These are phyloP conservation scores for Lentinula sp. DNA, from an alignment of 768 basidiomycete species.

Conservation along the genomic window DNA sequence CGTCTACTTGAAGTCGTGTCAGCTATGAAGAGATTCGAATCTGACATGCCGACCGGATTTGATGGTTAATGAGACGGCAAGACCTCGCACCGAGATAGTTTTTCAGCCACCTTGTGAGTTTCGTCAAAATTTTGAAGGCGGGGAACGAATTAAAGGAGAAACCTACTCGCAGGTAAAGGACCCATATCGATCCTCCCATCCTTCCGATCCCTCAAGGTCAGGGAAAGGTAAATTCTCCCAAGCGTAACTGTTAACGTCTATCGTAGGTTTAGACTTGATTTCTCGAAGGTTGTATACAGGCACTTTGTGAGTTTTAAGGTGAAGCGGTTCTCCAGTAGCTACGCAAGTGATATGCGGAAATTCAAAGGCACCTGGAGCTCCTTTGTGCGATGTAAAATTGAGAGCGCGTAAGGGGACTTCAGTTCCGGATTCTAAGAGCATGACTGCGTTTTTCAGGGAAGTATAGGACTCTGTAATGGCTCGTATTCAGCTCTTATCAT, in stretches of 20 bases:
- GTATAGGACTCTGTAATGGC: background rate
- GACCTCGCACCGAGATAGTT: background rate
- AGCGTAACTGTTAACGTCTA: slow-evolving; percentile 3
- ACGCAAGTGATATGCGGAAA: slow-evolving; percentile 6
- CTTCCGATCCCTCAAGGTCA: slow-evolving; percentile 1
- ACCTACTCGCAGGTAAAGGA: slow-evolving; percentile 4
- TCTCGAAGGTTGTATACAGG: slow-evolving; percentile 2
- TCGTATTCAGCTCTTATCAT: background rate
- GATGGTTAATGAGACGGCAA: background rate
- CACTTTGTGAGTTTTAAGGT: slow-evolving; percentile 2
- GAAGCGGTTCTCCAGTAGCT: background rate
- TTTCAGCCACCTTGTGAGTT: slow-evolving; percentile 5
- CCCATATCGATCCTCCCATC: slow-evolving; percentile 7
- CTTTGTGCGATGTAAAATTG: slow-evolving; percentile 3
- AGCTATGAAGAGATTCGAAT: background rate
- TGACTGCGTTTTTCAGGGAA: background rate
- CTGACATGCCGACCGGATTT: slow-evolving; percentile 3
- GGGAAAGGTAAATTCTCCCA: slow-evolving; percentile 4
- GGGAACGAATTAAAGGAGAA: background rate
- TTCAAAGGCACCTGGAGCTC: background rate
- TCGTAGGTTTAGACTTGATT: background rate
- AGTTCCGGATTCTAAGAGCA: background rate
- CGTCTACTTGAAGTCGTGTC: background rate
- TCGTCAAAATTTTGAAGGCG: background rate
- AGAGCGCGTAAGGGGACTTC: background rate